Percentiles rank a stretch among this genome's conserved stretches.
These are phyloP conservation scores for Chlamydomonas sphaeroides DNA, from an alignment of 139 green algal species.

Conservation along the genomic window DNA sequence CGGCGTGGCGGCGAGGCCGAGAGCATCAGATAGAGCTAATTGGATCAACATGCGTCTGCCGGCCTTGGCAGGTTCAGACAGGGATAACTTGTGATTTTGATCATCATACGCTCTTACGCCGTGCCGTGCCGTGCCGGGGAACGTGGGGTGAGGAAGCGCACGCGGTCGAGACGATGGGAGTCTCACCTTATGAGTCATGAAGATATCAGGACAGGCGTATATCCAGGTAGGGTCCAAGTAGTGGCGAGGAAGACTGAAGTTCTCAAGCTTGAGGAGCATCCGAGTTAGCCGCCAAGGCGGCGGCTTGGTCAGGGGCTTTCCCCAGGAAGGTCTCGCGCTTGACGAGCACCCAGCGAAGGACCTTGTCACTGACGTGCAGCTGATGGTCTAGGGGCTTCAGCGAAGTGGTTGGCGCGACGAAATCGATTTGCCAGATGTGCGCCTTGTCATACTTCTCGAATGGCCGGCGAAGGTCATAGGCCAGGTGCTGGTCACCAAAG, in stretches of 20 bases:
- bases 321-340: too few species aligned
- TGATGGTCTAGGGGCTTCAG: slow-evolving; percentile 69
- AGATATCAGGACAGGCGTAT: too few species aligned
- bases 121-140: too few species aligned
- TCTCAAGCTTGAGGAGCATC: too few species aligned
- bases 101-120: slow-evolving; percentile 27
- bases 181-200: too few species aligned
- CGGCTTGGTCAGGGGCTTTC: too few species aligned
- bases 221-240: too few species aligned
- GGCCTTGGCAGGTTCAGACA: slow-evolving; percentile 73
- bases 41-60: slow-evolving; percentile 54
- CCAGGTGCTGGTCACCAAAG: slow-evolving; percentile 76
- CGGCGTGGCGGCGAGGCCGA: too few species aligned
- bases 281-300: too few species aligned
- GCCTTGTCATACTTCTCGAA: slow-evolving; percentile 72
- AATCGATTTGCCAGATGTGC: slow-evolving; percentile 84
- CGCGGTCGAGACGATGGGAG: too few species aligned
- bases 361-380: slow-evolving; percentile 72
- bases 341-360: slow-evolving; percentile 77
- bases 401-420: slow-evolving; percentile 55
- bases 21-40: slow-evolving; percentile 88
- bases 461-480: slow-evolving; percentile 75
- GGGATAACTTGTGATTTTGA: slow-evolving; percentile 81
- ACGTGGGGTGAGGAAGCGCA: too few species aligned
- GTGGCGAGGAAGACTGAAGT: too few species aligned